Evolutionary conservation across 345 rosid species (phyloP), one percentile per base, ranked within the genome.

Genomic region (Angophora floribunda): DNA sequence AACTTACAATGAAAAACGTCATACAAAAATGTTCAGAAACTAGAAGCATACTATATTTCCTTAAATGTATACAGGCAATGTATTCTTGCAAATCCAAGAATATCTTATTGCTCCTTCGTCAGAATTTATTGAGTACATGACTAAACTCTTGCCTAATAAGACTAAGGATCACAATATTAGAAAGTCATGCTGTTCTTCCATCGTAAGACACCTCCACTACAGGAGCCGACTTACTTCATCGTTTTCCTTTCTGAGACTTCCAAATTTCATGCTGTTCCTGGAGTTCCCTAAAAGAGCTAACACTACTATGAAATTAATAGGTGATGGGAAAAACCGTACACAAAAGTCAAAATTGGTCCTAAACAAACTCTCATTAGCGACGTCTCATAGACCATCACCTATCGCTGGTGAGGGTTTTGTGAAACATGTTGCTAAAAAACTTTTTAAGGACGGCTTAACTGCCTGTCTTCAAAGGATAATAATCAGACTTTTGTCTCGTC

Each of bases 241-340:
- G 28, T 55, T 21, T 55, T 55, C 26, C 61, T 26, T 52, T 17
- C 57, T 17, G 1, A 16, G 17, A 16, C 57, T 52, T 52, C 9
- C 9, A 52, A 52, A 52, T 16, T 16, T 52, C 57, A 52, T 52
- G 57, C 57, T 52, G 17, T 52, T 52, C 57, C 57, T 51, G 55
- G 16, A 52, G 55, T 52, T 52, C 16, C 4, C 0, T 52, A 52
- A 0, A 52, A 15, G 55, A 52, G 55, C 22, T 1, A 52, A 52
- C 52, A 16, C 55, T 52, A 52, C 22, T 52, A 52, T 7, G 21
- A 52, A 52, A 52, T 1, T 21, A 2, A 17, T 6, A 15, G 22
- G 0, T 1, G 8, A 52, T 52, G 3, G 55, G 2, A 7, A 16
- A 52, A 52, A 52, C 4, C 0, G 0, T 52, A 3, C 22, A 52